Conservation (phyloP, 306 rosid genomes). For the Quercus aquifolioides region DNA sequence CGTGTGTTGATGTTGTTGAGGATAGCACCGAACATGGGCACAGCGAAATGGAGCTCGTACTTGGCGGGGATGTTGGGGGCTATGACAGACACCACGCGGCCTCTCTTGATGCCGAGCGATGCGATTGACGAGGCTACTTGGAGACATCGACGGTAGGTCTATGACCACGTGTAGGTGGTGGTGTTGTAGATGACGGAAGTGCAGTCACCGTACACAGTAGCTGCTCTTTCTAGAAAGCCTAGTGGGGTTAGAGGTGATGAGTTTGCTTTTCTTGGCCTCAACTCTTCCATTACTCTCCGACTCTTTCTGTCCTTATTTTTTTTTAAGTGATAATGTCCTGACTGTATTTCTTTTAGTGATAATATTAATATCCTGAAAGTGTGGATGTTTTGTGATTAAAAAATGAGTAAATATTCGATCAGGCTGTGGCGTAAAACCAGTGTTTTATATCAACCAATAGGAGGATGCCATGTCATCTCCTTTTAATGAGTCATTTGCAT, state of each 20-base stretch:
- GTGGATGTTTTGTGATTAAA: too few species aligned
- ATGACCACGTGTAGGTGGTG: conserved; percentile 54
- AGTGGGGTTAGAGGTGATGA: conserved; percentile 57
- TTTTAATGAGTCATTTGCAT: too few species aligned
- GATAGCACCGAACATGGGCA: conserved; percentile 68
- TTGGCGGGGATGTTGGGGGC: conserved; percentile 61
- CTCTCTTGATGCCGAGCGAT: conserved; percentile 19
- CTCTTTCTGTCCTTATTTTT: too few species aligned
- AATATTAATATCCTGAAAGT: too few species aligned
- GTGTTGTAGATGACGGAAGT: conserved; percentile 36
- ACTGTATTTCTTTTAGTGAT: too few species aligned
- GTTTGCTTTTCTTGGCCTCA: conserved; percentile 33
- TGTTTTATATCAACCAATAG: too few species aligned
- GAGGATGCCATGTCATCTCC: too few species aligned
- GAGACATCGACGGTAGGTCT: conserved; percentile 63
- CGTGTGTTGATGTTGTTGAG: conserved; percentile 64
- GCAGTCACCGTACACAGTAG: conserved; percentile 35
- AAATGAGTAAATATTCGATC: too few species aligned
- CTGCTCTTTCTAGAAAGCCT: conserved; percentile 48
- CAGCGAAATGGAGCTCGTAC: conserved; percentile 78
- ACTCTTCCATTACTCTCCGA: conserved; percentile 15
- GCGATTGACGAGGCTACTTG: conserved; percentile 55
- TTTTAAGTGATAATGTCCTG: too few species aligned
- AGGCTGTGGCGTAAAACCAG: too few species aligned
- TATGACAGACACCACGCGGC: conserved; percentile 59